Evolutionary conservation across 1,139 yeast genomes (phyloP).

Genomic region (Meyerozyma carpophila): DNA sequence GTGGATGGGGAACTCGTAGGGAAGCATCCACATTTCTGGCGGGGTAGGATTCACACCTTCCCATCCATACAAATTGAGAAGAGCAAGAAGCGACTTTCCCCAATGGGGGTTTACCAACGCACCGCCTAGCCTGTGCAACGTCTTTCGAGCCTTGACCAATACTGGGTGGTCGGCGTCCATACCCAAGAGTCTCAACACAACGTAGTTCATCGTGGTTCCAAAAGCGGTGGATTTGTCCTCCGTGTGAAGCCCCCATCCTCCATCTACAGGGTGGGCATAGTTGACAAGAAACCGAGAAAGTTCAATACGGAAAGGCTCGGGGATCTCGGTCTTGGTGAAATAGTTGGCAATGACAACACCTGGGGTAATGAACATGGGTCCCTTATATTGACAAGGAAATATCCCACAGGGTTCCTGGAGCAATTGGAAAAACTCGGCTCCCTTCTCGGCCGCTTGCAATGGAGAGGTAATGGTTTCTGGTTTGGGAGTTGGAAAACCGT

Average conservation of each 20-base stretch:
- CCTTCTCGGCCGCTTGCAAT: conserved; percentile 62
- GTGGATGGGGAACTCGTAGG: conserved; percentile 75
- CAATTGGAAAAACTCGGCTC: conserved; percentile 62
- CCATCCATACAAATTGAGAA: conserved; percentile 82
- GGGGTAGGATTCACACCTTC: conserved; percentile 98
- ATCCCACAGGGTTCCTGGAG: conserved; percentile 72
- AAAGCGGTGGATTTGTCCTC: conserved; percentile 91
- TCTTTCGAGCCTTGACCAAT: conserved; percentile 68
- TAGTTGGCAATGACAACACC: conserved; percentile 80
- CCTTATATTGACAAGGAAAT: conserved; percentile 90
- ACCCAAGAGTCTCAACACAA: conserved; percentile 72
- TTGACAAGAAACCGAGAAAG: conserved; percentile 80
- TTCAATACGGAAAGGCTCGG: conserved; percentile 62
- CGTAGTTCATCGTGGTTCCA: conserved; percentile 88
- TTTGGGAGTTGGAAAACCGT: conserved; percentile 40
- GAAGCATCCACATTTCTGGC: conserved; percentile 88
- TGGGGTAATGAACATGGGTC: conserved; percentile 95
- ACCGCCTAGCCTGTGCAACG: conserved; percentile 74
- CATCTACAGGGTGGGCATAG: conserved; percentile 93
- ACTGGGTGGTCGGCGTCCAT: conserved; percentile 70
- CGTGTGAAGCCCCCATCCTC: conserved; percentile 98
- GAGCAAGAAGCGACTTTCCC: conserved; percentile 91
- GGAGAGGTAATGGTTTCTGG: conserved; percentile 33
- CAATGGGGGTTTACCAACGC: conserved; percentile 91
- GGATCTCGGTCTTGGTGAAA: conserved; percentile 62